phyloP scores from a whole-genome alignment of 768 basidiomycete species.

The Phylloporus sp. region DNA sequence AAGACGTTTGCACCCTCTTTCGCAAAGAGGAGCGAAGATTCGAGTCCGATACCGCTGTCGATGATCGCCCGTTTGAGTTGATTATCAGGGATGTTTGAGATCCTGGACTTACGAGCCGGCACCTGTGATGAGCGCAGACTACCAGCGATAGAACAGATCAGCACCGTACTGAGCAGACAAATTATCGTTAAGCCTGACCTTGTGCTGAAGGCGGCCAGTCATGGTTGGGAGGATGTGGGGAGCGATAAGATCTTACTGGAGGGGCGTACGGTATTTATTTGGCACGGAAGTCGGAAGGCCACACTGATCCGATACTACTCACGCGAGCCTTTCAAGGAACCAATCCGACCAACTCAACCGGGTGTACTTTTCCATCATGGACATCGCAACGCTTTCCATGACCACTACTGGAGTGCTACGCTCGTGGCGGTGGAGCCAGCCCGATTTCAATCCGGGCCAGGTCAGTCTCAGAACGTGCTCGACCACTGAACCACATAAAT shows the following conservation, averaged over 20 bases:
- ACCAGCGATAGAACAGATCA: conserved; percentile 11
- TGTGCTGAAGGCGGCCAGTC: conserved; percentile 65
- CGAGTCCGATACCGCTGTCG: conserved; percentile 88
- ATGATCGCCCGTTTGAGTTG: conserved; percentile 8
- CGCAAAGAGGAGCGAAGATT: conserved; percentile 93
- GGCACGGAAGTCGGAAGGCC: background rate
- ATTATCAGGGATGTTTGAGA: background rate
- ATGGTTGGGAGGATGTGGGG: conserved; percentile 31
- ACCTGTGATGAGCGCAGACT: conserved; percentile 82
- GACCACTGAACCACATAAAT: conserved; percentile 19
- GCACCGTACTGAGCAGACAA: background rate
- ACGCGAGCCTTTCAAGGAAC: background rate
- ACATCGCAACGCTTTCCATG: background rate
- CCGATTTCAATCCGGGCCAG: conserved; percentile 19
- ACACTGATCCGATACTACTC: background rate
- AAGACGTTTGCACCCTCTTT: conserved; percentile 90
- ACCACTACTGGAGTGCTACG: background rate
- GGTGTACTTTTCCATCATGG: background rate
- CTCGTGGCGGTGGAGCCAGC: background rate
- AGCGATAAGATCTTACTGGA: background rate
- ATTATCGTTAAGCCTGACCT: conserved; percentile 35
- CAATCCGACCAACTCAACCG: background rate
- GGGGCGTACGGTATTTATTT: conserved; percentile 1
- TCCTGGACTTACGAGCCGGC: conserved; percentile 69
- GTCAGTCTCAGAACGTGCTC: conserved; percentile 14